These are phyloP conservation scores for Davidsoniella eucalypti DNA, from an alignment of 2,329 filamentous ascomycete genomes.

Conservation along the genomic window DNA sequence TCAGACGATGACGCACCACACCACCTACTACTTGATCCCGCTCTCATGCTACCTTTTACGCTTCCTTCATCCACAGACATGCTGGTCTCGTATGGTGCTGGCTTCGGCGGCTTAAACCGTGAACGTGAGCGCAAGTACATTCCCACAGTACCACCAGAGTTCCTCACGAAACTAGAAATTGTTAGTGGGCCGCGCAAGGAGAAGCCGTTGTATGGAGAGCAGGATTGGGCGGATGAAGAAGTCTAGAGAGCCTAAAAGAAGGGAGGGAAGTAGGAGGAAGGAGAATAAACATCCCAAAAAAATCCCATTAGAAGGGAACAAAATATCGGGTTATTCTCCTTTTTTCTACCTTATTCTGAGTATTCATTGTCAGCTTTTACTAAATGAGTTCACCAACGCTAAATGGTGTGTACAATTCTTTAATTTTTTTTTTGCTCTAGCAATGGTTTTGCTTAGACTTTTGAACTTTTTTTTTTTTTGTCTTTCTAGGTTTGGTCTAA, in stretches of 20 bases:
- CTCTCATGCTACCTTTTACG: slow-evolving; percentile 87
- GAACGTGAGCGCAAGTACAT: slow-evolving; percentile 92
- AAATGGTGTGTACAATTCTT: not conserved
- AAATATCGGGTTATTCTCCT: too few relatives aligned
- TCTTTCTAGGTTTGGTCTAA: too few relatives aligned
- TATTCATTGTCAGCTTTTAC: too few relatives aligned
- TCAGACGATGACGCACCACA: slow-evolving; percentile 49
- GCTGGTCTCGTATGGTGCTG: slow-evolving; percentile 86
- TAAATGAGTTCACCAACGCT: too few relatives aligned
- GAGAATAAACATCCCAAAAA: too few relatives aligned
- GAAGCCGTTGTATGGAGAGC: slow-evolving; percentile 40
- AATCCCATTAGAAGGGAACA: too few relatives aligned
- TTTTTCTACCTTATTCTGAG: not conserved
- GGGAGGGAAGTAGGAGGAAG: not conserved
- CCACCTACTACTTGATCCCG: slow-evolving; percentile 69
- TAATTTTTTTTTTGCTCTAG: not conserved
- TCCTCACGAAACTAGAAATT: slow-evolving; percentile 67
- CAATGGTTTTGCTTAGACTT: too few relatives aligned
- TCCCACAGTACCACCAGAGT: slow-evolving; percentile 85
- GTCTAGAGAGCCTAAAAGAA: slow-evolving; percentile 20
- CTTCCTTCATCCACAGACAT: slow-evolving; percentile 93
- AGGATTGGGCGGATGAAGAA: slow-evolving; percentile 53
- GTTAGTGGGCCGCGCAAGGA: slow-evolving; percentile 31
- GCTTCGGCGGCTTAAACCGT: slow-evolving; percentile 80
- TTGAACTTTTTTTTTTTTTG: too few relatives aligned